phyloP scores from a whole-genome alignment of 495 filamentous ascomycete species.

The Penicillium nucicola region DNA sequence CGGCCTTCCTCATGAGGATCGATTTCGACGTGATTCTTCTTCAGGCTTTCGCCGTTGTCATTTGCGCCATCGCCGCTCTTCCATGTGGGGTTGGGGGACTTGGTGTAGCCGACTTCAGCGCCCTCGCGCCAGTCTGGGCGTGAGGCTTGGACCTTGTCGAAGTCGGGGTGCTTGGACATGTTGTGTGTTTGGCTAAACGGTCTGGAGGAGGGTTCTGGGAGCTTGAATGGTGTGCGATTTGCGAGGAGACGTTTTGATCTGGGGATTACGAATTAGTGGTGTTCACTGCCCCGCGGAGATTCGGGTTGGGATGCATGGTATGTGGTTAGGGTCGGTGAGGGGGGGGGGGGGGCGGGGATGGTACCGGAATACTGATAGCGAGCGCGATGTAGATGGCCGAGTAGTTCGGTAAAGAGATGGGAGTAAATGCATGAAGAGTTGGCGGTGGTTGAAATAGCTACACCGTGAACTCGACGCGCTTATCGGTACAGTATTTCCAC shows the following conservation, averaged over 20 bases:
- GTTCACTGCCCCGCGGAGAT: not conserved
- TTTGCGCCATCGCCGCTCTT: conserved; percentile 74
- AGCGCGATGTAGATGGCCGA: not conserved
- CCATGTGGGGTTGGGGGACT: conserved; percentile 75
- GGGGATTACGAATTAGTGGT: conserved; percentile 6
- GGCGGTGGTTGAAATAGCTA: not conserved
- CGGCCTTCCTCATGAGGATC: conserved; percentile 76
- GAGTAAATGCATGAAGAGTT: not conserved
- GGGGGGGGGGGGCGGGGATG: too few species aligned
- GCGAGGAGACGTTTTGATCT: not conserved
- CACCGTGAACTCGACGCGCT: not conserved
- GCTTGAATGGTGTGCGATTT: not conserved
- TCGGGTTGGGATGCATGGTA: not conserved
- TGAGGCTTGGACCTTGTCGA: conserved; percentile 71
- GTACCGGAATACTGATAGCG: conserved; percentile 1
- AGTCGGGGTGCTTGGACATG: conserved; percentile 54
- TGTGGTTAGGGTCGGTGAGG: too few species aligned
- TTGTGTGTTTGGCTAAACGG: conserved; percentile 20
- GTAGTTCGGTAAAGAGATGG: not conserved
- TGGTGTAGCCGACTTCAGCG: conserved; percentile 56
- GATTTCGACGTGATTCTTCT: conserved; percentile 69
- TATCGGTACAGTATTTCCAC: not conserved
- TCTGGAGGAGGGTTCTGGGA: conserved; percentile 1
- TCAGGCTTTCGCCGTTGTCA: conserved; percentile 50
- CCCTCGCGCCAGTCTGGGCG: conserved; percentile 61